Base-by-base conservation (phyloP, 1,139 yeast genomes). In the Hemisphaericaspora subhashii region DNA sequence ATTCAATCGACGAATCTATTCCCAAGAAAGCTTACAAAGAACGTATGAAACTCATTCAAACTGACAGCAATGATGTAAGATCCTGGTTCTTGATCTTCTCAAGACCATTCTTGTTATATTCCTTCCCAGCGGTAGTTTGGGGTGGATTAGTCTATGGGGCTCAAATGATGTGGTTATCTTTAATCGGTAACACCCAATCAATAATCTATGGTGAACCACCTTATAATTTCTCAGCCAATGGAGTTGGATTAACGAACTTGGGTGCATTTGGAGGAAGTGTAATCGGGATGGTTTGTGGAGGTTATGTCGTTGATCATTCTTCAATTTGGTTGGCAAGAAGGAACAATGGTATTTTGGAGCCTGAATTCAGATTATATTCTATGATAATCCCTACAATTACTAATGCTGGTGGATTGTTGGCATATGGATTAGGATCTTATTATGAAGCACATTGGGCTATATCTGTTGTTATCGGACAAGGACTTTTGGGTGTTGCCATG, bases 101-200 rank as follows among this genome's bases (percentile, higher is more conserved):
- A 30, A 51, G 74, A 39, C 81, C 82, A 3, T 58, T 68, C 53
- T 49, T 67, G 35, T 65, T 68, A 48, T 58, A 68, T 53, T 51
- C 66, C 45, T 78, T 80, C 51, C 88, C 89, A 6, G 70, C 77
- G 9, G 74, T 82, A 14, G 48, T 80, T 14, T 82, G 82, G 77
- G 74, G 79, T 37, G 87, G 87, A 2, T 56, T 79, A 40, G 59
- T 77, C 18, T 81, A 82, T 52, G 89, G 88, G 3, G 67, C 80
- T 13, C 81, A 83, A 37, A 70, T 82, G 65, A 71, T 72, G 75
- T 74, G 80, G 79, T 57, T 74, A 25, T 62, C 77, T 10, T 55
- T 73, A 27, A 54, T 74, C 39, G 60, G 65, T 5, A 67, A 71
- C 17, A 72, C 79, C 3, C 78, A 72, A 51, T 64, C 77, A 1